These are phyloP conservation scores for Citrus australasica DNA, from an alignment of 345 rosid species.

Conservation along the genomic window DNA sequence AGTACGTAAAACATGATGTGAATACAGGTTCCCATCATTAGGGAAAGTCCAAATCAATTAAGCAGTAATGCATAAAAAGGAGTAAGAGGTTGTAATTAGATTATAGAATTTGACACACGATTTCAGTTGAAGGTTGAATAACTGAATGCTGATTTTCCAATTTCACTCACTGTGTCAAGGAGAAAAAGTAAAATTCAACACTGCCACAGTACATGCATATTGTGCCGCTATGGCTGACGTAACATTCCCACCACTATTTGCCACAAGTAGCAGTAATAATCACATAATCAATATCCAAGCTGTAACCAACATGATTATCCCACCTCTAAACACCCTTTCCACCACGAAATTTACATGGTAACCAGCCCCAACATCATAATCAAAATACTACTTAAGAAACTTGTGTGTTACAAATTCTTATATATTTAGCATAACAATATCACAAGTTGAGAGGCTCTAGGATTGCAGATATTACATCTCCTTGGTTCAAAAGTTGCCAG, in stretches of 20 bases:
- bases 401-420: no score
- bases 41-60: neutral
- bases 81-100: neutral
- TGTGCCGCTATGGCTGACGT: neutral
- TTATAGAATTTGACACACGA: neutral
- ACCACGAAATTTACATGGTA: neutral
- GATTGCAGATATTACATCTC: neutral
- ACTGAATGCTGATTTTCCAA: neutral
- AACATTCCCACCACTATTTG: neutral
- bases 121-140: neutral
- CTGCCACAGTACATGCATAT: neutral
- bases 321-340: neutral
- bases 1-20: neutral
- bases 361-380: neutral
- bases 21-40: neutral
- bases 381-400: neutral
- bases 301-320: neutral
- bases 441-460: neutral
- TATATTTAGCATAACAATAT: neutral
- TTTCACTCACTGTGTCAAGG: neutral
- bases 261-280: neutral
- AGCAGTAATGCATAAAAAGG: neutral
- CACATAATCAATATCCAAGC: neutral
- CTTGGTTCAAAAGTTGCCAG: neutral
- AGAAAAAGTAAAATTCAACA: neutral